A percentile compares a stretch with the other conserved stretches of the same genome.
phyloP scores from a whole-genome alignment of 1,139 yeast genomes.

The Scheffersomyces titani region DNA sequence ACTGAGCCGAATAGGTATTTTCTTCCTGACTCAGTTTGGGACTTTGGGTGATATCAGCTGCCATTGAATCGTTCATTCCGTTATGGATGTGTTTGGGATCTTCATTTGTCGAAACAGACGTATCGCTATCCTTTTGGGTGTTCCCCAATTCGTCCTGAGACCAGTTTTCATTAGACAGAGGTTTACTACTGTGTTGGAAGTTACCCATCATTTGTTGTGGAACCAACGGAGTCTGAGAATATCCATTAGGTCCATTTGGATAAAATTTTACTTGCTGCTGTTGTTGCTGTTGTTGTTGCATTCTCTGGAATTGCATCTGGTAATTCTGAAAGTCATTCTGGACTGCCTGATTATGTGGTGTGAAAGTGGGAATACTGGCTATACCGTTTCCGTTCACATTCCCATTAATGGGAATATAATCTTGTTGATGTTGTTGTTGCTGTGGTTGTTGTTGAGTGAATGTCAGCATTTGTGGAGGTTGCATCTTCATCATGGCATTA shows the following conservation, averaged over 20 bases:
- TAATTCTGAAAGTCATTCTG: conserved; percentile 31
- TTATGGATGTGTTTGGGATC: conserved; percentile 14
- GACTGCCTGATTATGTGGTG: conserved; percentile 18
- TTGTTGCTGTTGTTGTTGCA: conserved; percentile 19
- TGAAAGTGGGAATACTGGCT: conserved; percentile 12
- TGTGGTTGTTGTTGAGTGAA: conserved; percentile 19
- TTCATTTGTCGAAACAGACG: conserved; percentile 42
- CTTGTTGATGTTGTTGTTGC: conserved; percentile 17
- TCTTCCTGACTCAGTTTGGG: conserved; percentile 18
- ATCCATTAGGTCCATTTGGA: conserved; percentile 6
- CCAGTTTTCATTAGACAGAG: conserved; percentile 48
- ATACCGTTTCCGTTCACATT: conserved; percentile 4
- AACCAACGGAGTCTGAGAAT: neutral
- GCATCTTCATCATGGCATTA: conserved; percentile 13
- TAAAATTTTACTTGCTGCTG: conserved; percentile 11
- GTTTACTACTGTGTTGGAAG: conserved; percentile 29
- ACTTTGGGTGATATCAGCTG: conserved; percentile 7
- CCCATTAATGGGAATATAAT: conserved; percentile 21
- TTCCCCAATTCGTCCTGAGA: conserved; percentile 39
- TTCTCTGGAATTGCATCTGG: conserved; percentile 27
- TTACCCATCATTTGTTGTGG: conserved; percentile 29
- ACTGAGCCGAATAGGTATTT: conserved; percentile 54
- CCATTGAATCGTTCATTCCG: neutral
- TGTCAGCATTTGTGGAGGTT: neutral
- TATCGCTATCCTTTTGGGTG: conserved; percentile 39